Percentiles rank a stretch among this genome's conserved stretches.
Evolutionary conservation across 2,329 filamentous ascomycete genomes (phyloP).

Genomic region (Ascochyta clinopodiicola): DNA sequence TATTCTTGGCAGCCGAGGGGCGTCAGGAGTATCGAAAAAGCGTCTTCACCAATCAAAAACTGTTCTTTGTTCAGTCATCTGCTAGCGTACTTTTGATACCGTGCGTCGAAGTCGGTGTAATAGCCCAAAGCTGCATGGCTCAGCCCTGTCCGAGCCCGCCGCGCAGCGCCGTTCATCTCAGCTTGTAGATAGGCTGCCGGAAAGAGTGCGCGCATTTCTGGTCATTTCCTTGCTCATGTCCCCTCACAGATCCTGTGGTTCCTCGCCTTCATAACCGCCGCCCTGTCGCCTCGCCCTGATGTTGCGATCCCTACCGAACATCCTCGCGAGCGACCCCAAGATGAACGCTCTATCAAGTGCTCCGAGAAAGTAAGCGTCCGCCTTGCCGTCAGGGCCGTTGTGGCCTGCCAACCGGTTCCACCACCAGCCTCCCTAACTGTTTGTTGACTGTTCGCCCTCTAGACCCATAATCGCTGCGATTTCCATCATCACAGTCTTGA

Average conservation of each 20-base stretch:
- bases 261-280: conserved; percentile 3
- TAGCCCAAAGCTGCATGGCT: conserved; percentile 9
- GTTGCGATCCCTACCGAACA: conserved; percentile 9
- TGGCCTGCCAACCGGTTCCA: not conserved
- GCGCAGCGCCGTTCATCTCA: conserved; percentile 10
- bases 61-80: conserved; percentile 1
- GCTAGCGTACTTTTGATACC: not conserved
- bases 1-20: conserved; percentile 6
- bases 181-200: conserved; percentile 15
- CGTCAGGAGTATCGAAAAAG: not conserved
- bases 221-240: conserved; percentile 18
- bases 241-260: not conserved
- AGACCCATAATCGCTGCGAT: conserved; percentile 33
- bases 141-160: conserved; percentile 10
- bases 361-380: conserved; percentile 8
- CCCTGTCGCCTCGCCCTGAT: conserved; percentile 3
- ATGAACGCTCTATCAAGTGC: conserved; percentile 12
- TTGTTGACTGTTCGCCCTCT: not conserved
- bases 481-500: conserved; percentile 25
- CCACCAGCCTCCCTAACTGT: not conserved
- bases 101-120: conserved; percentile 5
- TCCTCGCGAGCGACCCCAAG: conserved; percentile 2
- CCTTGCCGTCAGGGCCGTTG: not conserved
- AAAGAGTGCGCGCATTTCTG: conserved; percentile 8
- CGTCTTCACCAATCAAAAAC: not conserved